phyloP scores from a whole-genome alignment of 1,284 basidiomycete genomes.

The Trametes polyzona region DNA sequence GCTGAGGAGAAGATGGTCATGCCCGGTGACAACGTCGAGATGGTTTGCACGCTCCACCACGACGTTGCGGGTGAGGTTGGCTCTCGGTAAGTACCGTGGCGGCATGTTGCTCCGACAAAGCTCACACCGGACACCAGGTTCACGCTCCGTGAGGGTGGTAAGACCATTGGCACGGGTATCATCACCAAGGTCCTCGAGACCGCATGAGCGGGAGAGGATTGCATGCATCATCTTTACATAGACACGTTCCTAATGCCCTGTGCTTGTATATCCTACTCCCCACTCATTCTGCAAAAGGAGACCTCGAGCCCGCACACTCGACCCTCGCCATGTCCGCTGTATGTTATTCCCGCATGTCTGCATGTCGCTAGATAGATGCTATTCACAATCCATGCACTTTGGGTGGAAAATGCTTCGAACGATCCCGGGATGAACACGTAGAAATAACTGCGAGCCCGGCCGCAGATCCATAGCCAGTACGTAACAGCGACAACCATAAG shows the following conservation, averaged over 20 bases:
- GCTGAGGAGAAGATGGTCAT: slow-evolving; percentile 92
- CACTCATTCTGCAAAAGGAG: slow-evolving; percentile 33
- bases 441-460: not conserved
- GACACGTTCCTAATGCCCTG: slow-evolving; percentile 25
- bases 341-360: slow-evolving; percentile 25
- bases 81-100: slow-evolving; percentile 60
- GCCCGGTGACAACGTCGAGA: slow-evolving; percentile 98
- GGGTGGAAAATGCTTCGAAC: not conserved
- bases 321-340: slow-evolving; percentile 18
- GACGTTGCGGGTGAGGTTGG: slow-evolving; percentile 94
- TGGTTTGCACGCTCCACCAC: slow-evolving; percentile 84
- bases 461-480: not conserved
- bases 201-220: slow-evolving; percentile 26
- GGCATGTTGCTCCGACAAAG: too few species aligned
- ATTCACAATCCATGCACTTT: slow-evolving; percentile 10
- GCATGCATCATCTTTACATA: slow-evolving; percentile 28
- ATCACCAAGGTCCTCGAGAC: slow-evolving; percentile 80
- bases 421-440: not conserved
- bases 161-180: slow-evolving; percentile 92
- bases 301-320: slow-evolving; percentile 30
- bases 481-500: slow-evolving; percentile 24
- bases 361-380: slow-evolving; percentile 19
- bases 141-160: slow-evolving; percentile 97
- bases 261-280: slow-evolving; percentile 33
- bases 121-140: slow-evolving; percentile 54